phyloP scores from a whole-genome alignment of 306 rosid species.

The Vicia faba region DNA sequence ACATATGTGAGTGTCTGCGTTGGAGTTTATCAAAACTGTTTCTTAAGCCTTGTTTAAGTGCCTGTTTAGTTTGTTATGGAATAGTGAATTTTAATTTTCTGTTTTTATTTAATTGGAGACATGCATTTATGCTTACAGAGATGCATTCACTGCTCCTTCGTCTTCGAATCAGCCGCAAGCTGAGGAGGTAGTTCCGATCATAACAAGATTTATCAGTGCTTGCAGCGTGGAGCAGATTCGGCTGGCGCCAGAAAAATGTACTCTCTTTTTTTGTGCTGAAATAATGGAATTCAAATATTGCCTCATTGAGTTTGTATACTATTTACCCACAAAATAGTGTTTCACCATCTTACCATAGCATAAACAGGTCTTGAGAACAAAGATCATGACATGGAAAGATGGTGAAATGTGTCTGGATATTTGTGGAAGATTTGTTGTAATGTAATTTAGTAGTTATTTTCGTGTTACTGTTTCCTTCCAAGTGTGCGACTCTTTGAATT shows the following conservation, averaged over 20 bases:
- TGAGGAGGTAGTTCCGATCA: slow-evolving; percentile 46
- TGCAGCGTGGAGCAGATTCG: slow-evolving; percentile 76
- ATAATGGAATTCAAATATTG: not conserved
- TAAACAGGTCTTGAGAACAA: not conserved
- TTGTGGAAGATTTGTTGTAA: not conserved
- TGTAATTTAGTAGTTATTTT: not conserved
- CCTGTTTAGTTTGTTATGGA: slow-evolving; percentile 18
- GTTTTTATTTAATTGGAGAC: slow-evolving; percentile 9
- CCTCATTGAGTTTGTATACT: not conserved
- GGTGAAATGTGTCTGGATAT: not conserved
- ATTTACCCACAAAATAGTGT: not conserved
- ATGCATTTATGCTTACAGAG: slow-evolving; percentile 54
- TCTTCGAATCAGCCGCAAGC: slow-evolving; percentile 66
- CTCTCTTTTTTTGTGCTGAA: not conserved
- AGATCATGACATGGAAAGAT: not conserved
- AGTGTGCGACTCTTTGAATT: not conserved
- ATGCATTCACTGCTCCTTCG: slow-evolving; percentile 55
- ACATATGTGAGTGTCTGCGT: not conserved
- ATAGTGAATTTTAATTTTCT: not conserved
- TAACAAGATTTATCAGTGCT: slow-evolving; percentile 55
- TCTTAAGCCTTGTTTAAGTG: not conserved
- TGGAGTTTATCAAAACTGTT: not conserved
- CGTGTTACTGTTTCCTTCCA: not conserved
- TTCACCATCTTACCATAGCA: not conserved
- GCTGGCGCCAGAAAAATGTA: slow-evolving; percentile 84